These are phyloP conservation scores for Ceriops zippeliana DNA, from an alignment of 345 rosid species.

Conservation along the genomic window DNA sequence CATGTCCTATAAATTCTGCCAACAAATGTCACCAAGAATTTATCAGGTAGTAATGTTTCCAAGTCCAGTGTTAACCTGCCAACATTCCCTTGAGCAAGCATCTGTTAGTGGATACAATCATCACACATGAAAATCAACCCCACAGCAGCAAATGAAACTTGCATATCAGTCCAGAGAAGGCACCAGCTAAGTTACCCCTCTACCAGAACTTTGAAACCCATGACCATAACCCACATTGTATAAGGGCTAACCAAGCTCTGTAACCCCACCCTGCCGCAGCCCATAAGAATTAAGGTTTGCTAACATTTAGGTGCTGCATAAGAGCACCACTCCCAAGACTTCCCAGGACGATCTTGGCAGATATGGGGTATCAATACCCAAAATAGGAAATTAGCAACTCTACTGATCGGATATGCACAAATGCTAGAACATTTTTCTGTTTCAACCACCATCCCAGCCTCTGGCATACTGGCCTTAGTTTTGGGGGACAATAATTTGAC, in stretches of 20 bases:
- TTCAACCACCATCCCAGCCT: not conserved
- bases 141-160: slow-evolving; percentile 8
- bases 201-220: slow-evolving; percentile 21
- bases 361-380: slow-evolving; percentile 2
- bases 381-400: not conserved
- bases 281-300: slow-evolving; percentile 4
- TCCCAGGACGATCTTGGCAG: slow-evolving; percentile 7
- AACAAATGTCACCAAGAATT: not conserved
- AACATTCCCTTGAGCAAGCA: slow-evolving; percentile 5
- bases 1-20: not conserved
- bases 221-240: not conserved
- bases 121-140: slow-evolving; percentile 5
- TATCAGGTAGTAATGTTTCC: not conserved
- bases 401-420: not conserved
- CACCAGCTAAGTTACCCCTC: not conserved
- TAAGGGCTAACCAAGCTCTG: not conserved
- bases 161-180: not conserved
- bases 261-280: slow-evolving; percentile 9
- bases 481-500: no score
- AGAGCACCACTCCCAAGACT: slow-evolving; percentile 21
- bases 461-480: not conserved
- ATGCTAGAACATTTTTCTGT: not conserved
- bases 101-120: slow-evolving; percentile 12
- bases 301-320: slow-evolving; percentile 8
- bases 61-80: not conserved